These are phyloP conservation scores for Leccinum obscurum DNA, from an alignment of 768 basidiomycete genomes.

Conservation along the genomic window DNA sequence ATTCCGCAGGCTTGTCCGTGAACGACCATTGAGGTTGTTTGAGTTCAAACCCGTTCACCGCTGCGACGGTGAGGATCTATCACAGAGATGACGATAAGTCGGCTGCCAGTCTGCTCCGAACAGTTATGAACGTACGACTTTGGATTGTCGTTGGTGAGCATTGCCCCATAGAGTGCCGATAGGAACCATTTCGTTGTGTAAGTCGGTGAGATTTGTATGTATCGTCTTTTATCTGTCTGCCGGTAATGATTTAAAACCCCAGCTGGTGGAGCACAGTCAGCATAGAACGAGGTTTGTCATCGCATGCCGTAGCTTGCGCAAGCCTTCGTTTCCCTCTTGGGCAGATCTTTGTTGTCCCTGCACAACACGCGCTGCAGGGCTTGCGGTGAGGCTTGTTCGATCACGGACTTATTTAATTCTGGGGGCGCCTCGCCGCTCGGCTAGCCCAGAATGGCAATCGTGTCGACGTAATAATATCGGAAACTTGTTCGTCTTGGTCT, in stretches of 20 bases:
- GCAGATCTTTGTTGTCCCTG: background rate
- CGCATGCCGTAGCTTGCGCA: background rate
- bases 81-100: background rate
- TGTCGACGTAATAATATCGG: too few relatives aligned
- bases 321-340: background rate
- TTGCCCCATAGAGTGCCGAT: slow-evolving; percentile 24
- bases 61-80: slow-evolving; percentile 24
- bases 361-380: too few relatives aligned
- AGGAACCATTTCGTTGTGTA: slow-evolving; percentile 11
- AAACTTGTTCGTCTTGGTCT: too few relatives aligned
- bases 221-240: slow-evolving; percentile 1
- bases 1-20: slow-evolving; percentile 14
- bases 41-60: slow-evolving; percentile 17
- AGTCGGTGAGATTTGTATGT: too few relatives aligned
- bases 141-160: slow-evolving; percentile 21
- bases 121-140: slow-evolving; percentile 19
- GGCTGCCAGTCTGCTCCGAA: background rate
- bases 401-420: too few relatives aligned
- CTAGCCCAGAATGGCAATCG: too few relatives aligned
- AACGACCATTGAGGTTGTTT: slow-evolving; percentile 16
- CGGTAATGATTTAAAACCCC: background rate
- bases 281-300: background rate
- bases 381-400: too few relatives aligned
- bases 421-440: too few relatives aligned
- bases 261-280: background rate